These are phyloP conservation scores for Decorospora gaudefroyi DNA, from an alignment of 2,329 filamentous ascomycete species.

Conservation along the genomic window DNA sequence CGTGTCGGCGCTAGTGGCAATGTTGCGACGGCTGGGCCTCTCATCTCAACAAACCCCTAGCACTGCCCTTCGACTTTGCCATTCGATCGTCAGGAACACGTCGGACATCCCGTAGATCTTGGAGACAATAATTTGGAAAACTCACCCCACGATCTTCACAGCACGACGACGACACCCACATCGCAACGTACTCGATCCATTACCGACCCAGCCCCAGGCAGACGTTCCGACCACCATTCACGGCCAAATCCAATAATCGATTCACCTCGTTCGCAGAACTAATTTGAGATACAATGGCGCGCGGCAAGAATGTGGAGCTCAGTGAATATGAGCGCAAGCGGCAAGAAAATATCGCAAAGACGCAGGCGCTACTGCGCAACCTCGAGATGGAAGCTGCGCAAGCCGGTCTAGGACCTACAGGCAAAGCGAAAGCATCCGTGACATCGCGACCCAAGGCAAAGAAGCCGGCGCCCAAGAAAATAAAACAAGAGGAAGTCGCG, in stretches of 20 bases:
- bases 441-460: conserved; percentile 53
- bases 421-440: conserved; percentile 55
- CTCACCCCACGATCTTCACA: neutral
- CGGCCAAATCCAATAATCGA: neutral
- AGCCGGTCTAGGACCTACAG: conserved; percentile 66
- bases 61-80: neutral
- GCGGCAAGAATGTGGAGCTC: conserved; percentile 58
- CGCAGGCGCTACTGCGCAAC: conserved; percentile 79
- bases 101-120: conserved; percentile 8
- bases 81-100: conserved; percentile 13
- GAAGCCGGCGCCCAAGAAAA: conserved; percentile 49
- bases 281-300: conserved; percentile 33
- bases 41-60: neutral
- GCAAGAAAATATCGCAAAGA: conserved; percentile 83
- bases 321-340: conserved; percentile 87
- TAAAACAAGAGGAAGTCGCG: conserved; percentile 63
- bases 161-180: conserved; percentile 5
- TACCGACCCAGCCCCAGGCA: neutral
- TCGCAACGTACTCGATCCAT: conserved; percentile 1
- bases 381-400: conserved; percentile 69
- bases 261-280: neutral
- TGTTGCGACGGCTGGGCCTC: neutral
- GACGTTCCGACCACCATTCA: neutral
- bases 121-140: neutral
- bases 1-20: conserved; percentile 25